Evolutionary conservation across 352 stramenopile genomes (phyloP), one percentile per base, ranked within the genome.

Genomic region (Phytophthora cactorum): DNA sequence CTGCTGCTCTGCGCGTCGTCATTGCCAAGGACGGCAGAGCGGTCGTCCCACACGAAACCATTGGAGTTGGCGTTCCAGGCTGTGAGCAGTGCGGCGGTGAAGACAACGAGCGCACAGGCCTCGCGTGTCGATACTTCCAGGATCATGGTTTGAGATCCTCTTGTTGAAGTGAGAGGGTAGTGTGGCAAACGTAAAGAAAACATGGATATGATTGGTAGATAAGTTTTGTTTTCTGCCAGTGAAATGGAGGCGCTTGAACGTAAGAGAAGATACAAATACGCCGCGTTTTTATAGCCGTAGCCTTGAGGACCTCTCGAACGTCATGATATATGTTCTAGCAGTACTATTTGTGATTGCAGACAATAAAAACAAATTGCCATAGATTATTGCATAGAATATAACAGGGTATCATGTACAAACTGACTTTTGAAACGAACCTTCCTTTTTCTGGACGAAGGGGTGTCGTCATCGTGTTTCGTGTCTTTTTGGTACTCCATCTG

Each of bases 41-140:
- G 83, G 65, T 98, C 92, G 74, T 98, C 90, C 91, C 90, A 97
- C 15, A 97, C 89, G 66, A 97, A 96, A 5, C 73, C 81, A 44
- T 88, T 89, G 25, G 54, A 12, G 17, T 81, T 72, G 12, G 86
- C 79, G 50, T 79, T 88, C 70, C 76, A 81, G 15, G 86, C 75
- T 0, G 87, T 77, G 7, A 73, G 45, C n/a, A 89, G 60, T n/a
- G 78, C 80, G 2, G 79, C 50, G 1, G 75, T 11, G 5, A 69
- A 72, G 5, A 92, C 72, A 9, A 50, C 27, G 5, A 66, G 36
- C 3, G 22, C 46, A 9, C 38, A 57, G 29, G 49, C 14, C 53
- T 75, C 66, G 6, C 44, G 25, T n/a, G 44, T 31, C 12, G 62
- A 66, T 45, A 67, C 54, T 44, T 70, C 59, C 44, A 78, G 32